These are phyloP conservation scores for Vararia minispora DNA, from an alignment of 768 basidiomycete genomes.

Conservation along the genomic window DNA sequence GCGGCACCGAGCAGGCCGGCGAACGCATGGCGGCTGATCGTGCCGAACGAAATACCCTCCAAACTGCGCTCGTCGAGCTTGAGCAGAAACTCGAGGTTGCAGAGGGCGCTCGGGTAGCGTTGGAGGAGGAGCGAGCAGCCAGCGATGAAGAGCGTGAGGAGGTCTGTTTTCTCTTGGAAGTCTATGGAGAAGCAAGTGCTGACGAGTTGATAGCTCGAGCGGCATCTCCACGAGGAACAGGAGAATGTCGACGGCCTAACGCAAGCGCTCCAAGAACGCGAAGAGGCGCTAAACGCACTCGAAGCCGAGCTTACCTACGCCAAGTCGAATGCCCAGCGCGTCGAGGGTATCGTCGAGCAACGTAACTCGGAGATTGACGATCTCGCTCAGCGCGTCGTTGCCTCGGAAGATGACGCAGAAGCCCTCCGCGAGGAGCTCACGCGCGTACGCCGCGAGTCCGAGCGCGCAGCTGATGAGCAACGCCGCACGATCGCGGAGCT, in stretches of 20 bases:
- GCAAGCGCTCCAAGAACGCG: slow-evolving; percentile 38
- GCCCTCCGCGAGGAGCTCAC: slow-evolving; percentile 43
- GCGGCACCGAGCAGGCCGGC: slow-evolving; percentile 43
- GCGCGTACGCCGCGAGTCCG: slow-evolving; percentile 42
- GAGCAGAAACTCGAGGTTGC: slow-evolving; percentile 23
- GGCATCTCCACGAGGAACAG: slow-evolving; percentile 41
- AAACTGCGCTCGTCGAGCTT: slow-evolving; percentile 19
- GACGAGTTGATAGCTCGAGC: slow-evolving; percentile 41
- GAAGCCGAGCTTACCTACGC: slow-evolving; percentile 47
- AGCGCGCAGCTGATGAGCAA: slow-evolving; percentile 39
- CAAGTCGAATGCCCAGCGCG: slow-evolving; percentile 37
- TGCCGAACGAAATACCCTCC: slow-evolving; percentile 20
- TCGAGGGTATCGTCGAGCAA: slow-evolving; percentile 45
- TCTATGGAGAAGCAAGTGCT: too few species aligned
- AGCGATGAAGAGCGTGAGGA: slow-evolving; percentile 44
- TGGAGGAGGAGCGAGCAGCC: slow-evolving; percentile 42
- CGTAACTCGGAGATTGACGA: slow-evolving; percentile 46
- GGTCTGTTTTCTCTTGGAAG: slow-evolving; percentile 36
- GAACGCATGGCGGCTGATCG: slow-evolving; percentile 33
- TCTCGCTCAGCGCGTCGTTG: slow-evolving; percentile 33
- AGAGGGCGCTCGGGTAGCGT: slow-evolving; percentile 39
- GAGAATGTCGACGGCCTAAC: slow-evolving; percentile 38
- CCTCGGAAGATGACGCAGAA: slow-evolving; percentile 42
- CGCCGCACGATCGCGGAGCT: slow-evolving; percentile 33
- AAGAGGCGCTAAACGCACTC: slow-evolving; percentile 37